Evolutionary conservation across 192 early-diverging fungal genomes (phyloP), one percentile per base, ranked within the genome.

Genomic region (Bifiguratus adelaidae): DNA sequence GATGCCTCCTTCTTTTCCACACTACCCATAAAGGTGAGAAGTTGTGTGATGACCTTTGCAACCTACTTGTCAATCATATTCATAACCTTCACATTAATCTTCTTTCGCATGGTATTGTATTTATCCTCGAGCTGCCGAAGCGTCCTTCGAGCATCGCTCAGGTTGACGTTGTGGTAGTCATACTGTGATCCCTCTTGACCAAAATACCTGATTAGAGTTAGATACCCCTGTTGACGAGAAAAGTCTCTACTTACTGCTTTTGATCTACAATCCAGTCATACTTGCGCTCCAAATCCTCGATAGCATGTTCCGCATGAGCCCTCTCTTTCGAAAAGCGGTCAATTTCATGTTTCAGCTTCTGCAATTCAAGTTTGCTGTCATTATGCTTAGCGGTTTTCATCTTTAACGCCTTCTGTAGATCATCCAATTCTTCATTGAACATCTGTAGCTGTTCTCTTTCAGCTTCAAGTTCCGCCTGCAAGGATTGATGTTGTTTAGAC

Each of bases 11-110:
- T 88, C 65, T 96, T 95, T 53, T 97, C 95, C 23, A 86, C 79
- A 30, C 85, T 83, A 53, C 16, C 41, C 6, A 46, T 24, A 47
- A 22, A 24, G 33, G n/a, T 34, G 32, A 15, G 32, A 15, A 11
- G 15, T 34, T 11, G 18, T 25, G n/a, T 15, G 30, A 48, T 50
- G 28, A 34, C n/a, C 18, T 32, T 23, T 15, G 48, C 22, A 42
- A 56, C 65, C 48, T 66, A 88, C 73, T 77, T 85, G 47, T 96
- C 94, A 55, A 93, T 88, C 61, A 85, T 92, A 36, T 86, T 86
- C 89, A 97, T 88, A n/a, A 94, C 96, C 19, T 86, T 83, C 6
- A 75, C 83, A 51, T 99, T 93, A 28, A 95, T 82, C 40, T 79
- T 89, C 42, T 86, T 84, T 41, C 82, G 78, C 70, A 96, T 73